Base-by-base conservation (phyloP, 495 filamentous ascomycete species). In the Cercophora samala region DNA sequence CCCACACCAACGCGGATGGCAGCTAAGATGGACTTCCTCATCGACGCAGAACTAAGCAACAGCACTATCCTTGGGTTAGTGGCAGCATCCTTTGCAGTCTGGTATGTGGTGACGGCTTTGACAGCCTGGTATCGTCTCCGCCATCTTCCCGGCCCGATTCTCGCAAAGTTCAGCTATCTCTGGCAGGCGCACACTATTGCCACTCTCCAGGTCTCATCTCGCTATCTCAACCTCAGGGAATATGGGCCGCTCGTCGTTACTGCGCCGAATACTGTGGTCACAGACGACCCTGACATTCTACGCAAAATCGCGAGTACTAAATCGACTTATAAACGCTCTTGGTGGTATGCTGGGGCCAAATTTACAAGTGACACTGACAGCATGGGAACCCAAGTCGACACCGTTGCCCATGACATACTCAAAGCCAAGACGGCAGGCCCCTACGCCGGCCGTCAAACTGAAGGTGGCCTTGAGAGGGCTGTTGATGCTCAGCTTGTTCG, bases 381-480 rank as follows among this genome's bases (percentile, higher is more conserved):
- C 55, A 73, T 80, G 54, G 64, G 68, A 11, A 75, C 72, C n/a
- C 58, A 70, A 29, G 46, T 69, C 15, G 73, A 77, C 63, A 72
- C 71, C 51, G 62, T 23, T 18, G 69, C 60, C 22, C 77, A 79
- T 70, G 70, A 72, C 32, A 58, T 61, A 19, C 25, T 65, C 59
- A 73, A 73, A 63, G 60, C 70, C 53, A 71, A 70, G 51, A 78
- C 78, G 67, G 72, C 72, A 3, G 65, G 65, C 9, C 75, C 74
- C 1, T 83, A 82, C 65, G 71, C 74, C 18, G 79, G 80, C 9
- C 80, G 81, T 64, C 79, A 83, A 60, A 29, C 51, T 15, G 59
- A 53, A 0, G 67, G 58, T 24, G 53, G 58, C 5, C 53, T 67
- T 0, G 65, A 67, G 23, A 59, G 58, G 18, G 60, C 65, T 25